These are phyloP conservation scores for Berkeleyomyces rouxiae DNA, from an alignment of 2,329 filamentous ascomycete genomes.

Conservation along the genomic window DNA sequence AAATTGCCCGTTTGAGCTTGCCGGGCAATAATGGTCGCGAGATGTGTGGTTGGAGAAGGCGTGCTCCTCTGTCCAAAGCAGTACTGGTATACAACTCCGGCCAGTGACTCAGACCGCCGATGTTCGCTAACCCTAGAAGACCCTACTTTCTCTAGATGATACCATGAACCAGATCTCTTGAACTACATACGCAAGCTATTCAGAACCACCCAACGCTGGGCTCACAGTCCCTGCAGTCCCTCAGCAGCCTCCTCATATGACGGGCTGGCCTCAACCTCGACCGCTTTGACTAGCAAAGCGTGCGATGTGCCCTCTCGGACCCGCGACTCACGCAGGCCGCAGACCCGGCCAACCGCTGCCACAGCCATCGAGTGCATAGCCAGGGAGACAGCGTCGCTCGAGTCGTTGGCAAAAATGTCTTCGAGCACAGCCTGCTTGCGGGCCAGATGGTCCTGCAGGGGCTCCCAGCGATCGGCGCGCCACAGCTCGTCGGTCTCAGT, in stretches of 20 bases:
- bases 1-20: too few species aligned
- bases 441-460: slow-evolving; percentile 28
- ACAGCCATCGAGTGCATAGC: slow-evolving; percentile 35
- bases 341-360: slow-evolving; percentile 26
- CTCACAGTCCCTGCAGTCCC: neutral
- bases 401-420: slow-evolving; percentile 28
- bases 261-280: slow-evolving; percentile 11
- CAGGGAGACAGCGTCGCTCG: slow-evolving; percentile 27
- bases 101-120: too few species aligned
- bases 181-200: too few species aligned
- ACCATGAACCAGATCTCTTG: too few species aligned
- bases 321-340: slow-evolving; percentile 27
- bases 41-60: too few species aligned
- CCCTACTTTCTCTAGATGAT: too few species aligned
- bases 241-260: slow-evolving; percentile 5
- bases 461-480: slow-evolving; percentile 31
- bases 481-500: slow-evolving; percentile 39
- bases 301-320: slow-evolving; percentile 36
- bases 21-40: too few species aligned
- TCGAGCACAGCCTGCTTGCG: slow-evolving; percentile 28
- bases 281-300: slow-evolving; percentile 36
- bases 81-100: too few species aligned
- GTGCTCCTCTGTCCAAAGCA: too few species aligned
- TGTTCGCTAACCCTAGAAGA: too few species aligned
- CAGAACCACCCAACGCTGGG: neutral